These are phyloP conservation scores for Cicer pinnatifidum DNA, from an alignment of 306 rosid genomes.

Conservation along the genomic window DNA sequence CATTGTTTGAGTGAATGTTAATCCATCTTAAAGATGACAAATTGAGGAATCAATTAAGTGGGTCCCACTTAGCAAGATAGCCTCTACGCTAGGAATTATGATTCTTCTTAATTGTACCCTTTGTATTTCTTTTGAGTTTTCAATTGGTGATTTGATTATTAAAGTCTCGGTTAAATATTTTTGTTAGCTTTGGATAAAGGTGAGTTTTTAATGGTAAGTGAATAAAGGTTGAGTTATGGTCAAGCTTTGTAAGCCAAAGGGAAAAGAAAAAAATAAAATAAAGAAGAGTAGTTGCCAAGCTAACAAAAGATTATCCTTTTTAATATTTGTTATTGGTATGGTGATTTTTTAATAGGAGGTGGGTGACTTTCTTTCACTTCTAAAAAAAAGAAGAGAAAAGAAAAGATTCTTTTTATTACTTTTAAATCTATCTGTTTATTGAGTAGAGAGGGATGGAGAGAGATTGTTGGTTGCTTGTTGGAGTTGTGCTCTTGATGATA, in stretches of 20 bases:
- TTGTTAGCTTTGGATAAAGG: constrained; percentile 46
- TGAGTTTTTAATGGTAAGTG: neutral
- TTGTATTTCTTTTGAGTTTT: constrained; percentile 38
- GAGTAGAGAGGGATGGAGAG: neutral
- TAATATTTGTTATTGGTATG: neutral
- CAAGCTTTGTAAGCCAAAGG: neutral
- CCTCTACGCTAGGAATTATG: constrained; percentile 40
- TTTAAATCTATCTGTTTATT: neutral
- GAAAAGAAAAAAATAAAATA: neutral
- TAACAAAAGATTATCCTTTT: constrained; percentile 12
- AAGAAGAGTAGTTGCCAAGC: constrained; percentile 22
- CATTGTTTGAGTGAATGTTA: constrained; percentile 40
- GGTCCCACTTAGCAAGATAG: constrained; percentile 46
- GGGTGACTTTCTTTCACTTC: neutral
- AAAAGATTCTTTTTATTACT: constrained; percentile 32
- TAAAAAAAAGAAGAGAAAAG: constrained; percentile 25
- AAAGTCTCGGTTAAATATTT: neutral
- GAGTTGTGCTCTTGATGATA: constrained; percentile 44
- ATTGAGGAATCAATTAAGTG: constrained; percentile 38
- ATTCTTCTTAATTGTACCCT: neutral
- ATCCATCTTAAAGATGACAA: constrained; percentile 54
- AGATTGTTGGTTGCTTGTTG: constrained; percentile 51
- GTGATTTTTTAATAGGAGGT: constrained; percentile 4
- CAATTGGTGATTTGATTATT: constrained; percentile 24
- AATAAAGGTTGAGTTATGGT: neutral